Conservation (phyloP, 176 grass and related monocot genomes). For the Canna indica region DNA sequence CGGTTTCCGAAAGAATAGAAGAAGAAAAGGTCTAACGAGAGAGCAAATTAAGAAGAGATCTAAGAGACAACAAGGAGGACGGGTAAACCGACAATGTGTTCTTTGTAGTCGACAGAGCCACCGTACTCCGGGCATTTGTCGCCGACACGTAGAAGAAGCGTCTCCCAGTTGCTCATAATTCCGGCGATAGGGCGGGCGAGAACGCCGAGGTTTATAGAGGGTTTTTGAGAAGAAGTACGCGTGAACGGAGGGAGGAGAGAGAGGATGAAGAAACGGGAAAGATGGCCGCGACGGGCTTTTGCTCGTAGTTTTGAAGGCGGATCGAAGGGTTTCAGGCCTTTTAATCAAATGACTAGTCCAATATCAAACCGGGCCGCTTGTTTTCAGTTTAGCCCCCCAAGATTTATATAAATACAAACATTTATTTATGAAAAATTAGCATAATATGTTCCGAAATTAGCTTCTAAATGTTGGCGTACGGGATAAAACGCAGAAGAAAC, state of each 20-base stretch:
- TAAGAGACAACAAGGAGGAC: not conserved
- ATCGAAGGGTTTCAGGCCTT: too few relatives aligned
- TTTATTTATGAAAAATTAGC: too few relatives aligned
- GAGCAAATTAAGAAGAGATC: conserved; percentile 8
- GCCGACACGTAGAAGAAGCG: conserved; percentile 71
- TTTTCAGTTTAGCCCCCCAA: too few relatives aligned
- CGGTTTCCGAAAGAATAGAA: not conserved
- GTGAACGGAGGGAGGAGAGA: too few relatives aligned
- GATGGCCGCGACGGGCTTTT: not conserved
- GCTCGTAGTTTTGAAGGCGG: not conserved
- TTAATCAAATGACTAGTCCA: too few relatives aligned
- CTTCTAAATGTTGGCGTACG: too few relatives aligned
- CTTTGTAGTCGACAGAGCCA: conserved; percentile 59
- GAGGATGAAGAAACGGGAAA: too few relatives aligned
- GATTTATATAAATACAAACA: too few relatives aligned
- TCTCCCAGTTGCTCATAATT: conserved; percentile 62
- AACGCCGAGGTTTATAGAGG: not conserved
- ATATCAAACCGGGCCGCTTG: too few relatives aligned
- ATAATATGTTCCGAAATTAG: too few relatives aligned
- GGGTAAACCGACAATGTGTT: conserved; percentile 59
- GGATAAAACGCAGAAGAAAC: too few relatives aligned
- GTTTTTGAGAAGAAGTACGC: too few relatives aligned
- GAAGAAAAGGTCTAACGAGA: not conserved
- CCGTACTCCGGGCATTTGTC: conserved; percentile 90
- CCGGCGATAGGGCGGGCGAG: conserved; percentile 25